Conservation (phyloP, 176 grass and related monocot genomes). For the Oryza coarctata region DNA sequence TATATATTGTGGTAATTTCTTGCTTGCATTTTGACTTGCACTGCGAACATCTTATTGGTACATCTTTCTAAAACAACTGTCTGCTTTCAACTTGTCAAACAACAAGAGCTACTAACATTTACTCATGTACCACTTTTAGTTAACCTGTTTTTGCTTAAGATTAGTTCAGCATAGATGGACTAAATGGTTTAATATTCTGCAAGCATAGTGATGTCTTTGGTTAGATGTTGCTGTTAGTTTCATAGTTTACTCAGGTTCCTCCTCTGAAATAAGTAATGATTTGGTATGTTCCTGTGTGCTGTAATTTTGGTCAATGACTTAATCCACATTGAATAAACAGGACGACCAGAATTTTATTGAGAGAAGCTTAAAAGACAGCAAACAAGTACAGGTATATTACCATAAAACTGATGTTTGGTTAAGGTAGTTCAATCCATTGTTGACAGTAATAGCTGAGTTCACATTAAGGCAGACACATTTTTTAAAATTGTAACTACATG, state of each 20-base stretch:
- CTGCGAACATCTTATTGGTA: background rate
- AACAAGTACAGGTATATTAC: constrained; percentile 75
- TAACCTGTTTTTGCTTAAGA: background rate
- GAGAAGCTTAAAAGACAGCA: constrained; percentile 83
- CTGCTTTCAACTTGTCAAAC: constrained; percentile 8
- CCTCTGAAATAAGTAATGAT: background rate
- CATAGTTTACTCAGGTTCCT: background rate
- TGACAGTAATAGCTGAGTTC: background rate
- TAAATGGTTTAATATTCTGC: background rate
- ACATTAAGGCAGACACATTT: background rate
- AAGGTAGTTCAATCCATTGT: background rate
- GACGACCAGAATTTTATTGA: constrained; percentile 62
- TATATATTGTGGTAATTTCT: background rate
- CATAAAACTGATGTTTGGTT: background rate
- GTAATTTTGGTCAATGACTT: background rate
- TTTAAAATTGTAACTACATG: background rate
- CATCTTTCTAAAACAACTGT: background rate
- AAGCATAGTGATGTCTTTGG: background rate
- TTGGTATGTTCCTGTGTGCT: background rate
- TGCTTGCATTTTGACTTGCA: background rate
- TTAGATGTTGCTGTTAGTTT: background rate
- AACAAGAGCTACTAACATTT: background rate
- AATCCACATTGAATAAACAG: constrained; percentile 42
- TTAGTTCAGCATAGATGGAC: background rate
- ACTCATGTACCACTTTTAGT: background rate